Evolutionary conservation across 2,329 filamentous ascomycete species (phyloP).

Genomic region (Epichloe baconii): DNA sequence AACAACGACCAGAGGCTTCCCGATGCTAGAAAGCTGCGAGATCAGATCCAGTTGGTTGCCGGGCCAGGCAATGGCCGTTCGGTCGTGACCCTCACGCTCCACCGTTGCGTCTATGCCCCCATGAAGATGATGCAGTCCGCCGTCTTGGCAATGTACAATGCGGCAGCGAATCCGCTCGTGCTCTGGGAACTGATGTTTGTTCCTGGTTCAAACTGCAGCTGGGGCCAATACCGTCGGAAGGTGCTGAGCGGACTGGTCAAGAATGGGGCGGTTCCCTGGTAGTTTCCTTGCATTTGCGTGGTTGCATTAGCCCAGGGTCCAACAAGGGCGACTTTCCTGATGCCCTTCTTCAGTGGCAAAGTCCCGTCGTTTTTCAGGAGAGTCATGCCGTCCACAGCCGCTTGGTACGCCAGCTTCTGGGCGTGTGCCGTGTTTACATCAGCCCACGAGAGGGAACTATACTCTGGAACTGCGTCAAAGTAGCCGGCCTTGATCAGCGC

Average conservation of each 20-base stretch:
- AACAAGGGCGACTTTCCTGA: constrained; percentile 14
- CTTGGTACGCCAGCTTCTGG: constrained; percentile 41
- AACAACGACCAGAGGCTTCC: constrained; percentile 37
- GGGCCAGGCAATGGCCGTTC: constrained; percentile 37
- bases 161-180: background rate
- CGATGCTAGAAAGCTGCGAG: constrained; percentile 19
- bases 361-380: constrained; percentile 42
- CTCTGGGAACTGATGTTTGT: background rate
- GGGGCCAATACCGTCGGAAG: background rate
- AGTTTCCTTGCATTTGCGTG: constrained; percentile 16
- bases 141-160: background rate
- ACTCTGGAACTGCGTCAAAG: constrained; percentile 38
- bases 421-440: constrained; percentile 43
- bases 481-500: constrained; percentile 43
- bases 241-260: constrained; percentile 7
- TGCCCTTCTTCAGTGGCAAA: constrained; percentile 28
- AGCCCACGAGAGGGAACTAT: constrained; percentile 37
- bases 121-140: constrained; percentile 38
- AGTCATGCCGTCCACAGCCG: constrained; percentile 33
- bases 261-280: constrained; percentile 13
- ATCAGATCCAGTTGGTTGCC: constrained; percentile 38
- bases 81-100: constrained; percentile 39
- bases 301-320: constrained; percentile 27
- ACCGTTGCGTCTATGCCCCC: constrained; percentile 40
- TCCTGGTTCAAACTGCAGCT: background rate